Base-by-base conservation (phyloP, 306 rosid genomes). In the Hippophae gyantsensis region DNA sequence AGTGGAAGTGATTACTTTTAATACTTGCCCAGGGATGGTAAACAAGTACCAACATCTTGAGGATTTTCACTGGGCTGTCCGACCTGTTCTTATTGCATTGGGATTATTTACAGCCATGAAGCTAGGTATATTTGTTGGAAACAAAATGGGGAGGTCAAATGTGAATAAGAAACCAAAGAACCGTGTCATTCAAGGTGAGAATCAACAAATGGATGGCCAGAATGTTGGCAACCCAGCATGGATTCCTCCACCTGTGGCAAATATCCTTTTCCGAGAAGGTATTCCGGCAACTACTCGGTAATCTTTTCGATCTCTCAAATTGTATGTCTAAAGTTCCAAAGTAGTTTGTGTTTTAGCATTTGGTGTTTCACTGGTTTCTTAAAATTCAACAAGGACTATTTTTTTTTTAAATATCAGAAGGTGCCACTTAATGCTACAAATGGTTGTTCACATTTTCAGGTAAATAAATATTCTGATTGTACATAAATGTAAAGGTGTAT, bases 51-150 rank as follows among this genome's bases (percentile, higher is more conserved):
- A 87, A 66, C 98, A 92, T 69, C 61, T 92, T 0, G 98, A 92
- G 82, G 89, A 92, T 79, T 83, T 85, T 69, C 96, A 87, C 54
- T 85, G 95, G 98, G 81, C 89, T 7, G 79, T 92, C 48, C 83
- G 93, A 45, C 98, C 98, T 55, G 67, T 80, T 77, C 58, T 87
- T 52, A 72, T 83, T 65, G 89, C 87, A 52, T 54, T 92, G 9
- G 86, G 96, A 14, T 47, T 92, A 43, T 71, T 83, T n/a, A 81
- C 98, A 41, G 84, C 87, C 46, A 48, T 85, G 78, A 92, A 82
- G 70, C 68, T 80, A 10, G 96, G 96, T 53, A 57, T 79, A 25
- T 57, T 70, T 9, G 71, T 73, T 42, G 98, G 95, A 48, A 73
- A 73, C 63, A 85, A 76, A 68, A 64, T 78, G 60, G 76, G 78